A percentile compares a stretch with the other conserved stretches of the same genome.
phyloP scores from a whole-genome alignment of 2,329 filamentous ascomycete genomes.

The Aspergillus sergii region DNA sequence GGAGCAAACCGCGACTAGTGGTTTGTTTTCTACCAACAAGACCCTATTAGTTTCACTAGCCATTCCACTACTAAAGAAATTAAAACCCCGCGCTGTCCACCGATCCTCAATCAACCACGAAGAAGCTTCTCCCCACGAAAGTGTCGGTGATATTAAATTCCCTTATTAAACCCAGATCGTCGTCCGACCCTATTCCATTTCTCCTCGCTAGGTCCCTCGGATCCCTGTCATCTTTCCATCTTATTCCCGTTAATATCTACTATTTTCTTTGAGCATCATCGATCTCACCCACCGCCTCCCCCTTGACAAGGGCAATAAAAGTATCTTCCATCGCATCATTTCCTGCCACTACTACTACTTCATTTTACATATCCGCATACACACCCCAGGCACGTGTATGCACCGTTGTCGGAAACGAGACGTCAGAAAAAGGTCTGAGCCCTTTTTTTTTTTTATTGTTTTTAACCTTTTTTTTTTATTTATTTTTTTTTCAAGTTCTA shows the following conservation, averaged over 20 bases:
- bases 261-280: not conserved
- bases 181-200: constrained; percentile 17
- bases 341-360: not conserved
- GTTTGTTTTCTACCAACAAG: not conserved
- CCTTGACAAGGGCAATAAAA: not conserved
- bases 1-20: not conserved
- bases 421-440: constrained; percentile 9
- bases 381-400: constrained; percentile 12
- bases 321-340: not conserved
- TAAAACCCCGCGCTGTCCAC: constrained; percentile 15
- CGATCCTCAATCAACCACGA: constrained; percentile 10
- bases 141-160: constrained; percentile 11
- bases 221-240: constrained; percentile 9
- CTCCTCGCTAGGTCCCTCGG: constrained; percentile 15
- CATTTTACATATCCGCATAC: constrained; percentile 7
- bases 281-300: not conserved
- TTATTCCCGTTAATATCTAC: constrained; percentile 5
- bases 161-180: constrained; percentile 12
- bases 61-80: constrained; percentile 8
- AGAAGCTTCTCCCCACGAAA: constrained; percentile 18
- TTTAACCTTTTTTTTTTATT: not conserved
- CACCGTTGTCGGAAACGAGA: constrained; percentile 6
- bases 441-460: constrained; percentile 3
- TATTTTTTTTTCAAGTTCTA: constrained; percentile 1
- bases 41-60: constrained; percentile 2